Conservation (phyloP, 495 filamentous ascomycete species). For the Aspergillus homomorphus region DNA sequence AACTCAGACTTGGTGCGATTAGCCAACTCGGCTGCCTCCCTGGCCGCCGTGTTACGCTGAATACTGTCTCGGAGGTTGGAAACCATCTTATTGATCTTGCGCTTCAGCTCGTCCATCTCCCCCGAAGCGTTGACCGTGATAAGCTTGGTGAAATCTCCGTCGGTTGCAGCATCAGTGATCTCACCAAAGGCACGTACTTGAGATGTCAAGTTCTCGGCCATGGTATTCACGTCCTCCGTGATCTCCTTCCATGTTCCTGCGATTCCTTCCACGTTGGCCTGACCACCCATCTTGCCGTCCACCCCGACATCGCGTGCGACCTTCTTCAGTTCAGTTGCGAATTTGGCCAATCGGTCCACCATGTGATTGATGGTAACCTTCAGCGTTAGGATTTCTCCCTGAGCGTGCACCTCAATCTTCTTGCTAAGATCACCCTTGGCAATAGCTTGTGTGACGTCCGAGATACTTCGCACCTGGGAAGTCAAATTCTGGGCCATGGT, state of each 20-base stretch:
- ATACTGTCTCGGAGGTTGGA: constrained; percentile 94
- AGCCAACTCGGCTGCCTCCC: constrained; percentile 93
- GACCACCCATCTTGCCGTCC: constrained; percentile 97
- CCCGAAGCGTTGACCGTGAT: constrained; percentile 98
- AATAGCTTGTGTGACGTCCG: constrained; percentile 95
- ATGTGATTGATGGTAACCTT: constrained; percentile 99
- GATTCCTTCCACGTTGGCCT: constrained; percentile 91
- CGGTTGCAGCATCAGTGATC: constrained; percentile 94
- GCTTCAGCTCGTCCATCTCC: constrained; percentile 98
- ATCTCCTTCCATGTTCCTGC: constrained; percentile 98
- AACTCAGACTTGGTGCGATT: constrained; percentile 99
- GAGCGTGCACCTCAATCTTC: constrained; percentile 93
- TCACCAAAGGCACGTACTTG: constrained; percentile 98
- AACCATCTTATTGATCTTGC: constrained; percentile 99
- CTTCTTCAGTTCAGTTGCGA: constrained; percentile 94
- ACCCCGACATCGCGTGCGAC: constrained; percentile 97
- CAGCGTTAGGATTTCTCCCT: constrained; percentile 88
- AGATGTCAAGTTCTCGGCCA: constrained; percentile 96
- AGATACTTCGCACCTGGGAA: constrained; percentile 91
- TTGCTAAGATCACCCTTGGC: constrained; percentile 91
- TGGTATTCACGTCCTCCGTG: constrained; percentile 96
- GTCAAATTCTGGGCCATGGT: constrained; percentile 96
- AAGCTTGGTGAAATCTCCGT: constrained; percentile 93
- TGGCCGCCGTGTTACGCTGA: constrained; percentile 92
- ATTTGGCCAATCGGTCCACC: constrained; percentile 93